phyloP scores from a whole-genome alignment of 2,329 filamentous ascomycete genomes.

The Geoglossum cookeanum region DNA sequence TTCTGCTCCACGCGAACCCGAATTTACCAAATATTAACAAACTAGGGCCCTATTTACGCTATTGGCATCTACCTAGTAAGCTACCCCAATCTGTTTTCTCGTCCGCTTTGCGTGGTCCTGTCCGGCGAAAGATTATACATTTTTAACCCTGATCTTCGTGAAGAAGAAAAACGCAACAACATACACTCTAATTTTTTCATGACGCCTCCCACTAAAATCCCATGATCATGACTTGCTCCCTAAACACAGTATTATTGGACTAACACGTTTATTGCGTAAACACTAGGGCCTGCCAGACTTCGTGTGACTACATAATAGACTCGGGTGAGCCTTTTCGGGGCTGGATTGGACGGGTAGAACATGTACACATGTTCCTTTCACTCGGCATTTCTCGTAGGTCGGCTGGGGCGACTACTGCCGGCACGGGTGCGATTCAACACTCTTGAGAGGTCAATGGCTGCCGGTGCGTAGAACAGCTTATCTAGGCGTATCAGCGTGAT shows the following conservation, averaged over 20 bases:
- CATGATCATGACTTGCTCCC: not conserved
- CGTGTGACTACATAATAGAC: not conserved
- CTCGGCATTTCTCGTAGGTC: not conserved
- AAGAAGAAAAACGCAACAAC: constrained; percentile 43
- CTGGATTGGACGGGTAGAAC: not conserved
- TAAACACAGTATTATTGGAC: not conserved
- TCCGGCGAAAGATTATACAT: constrained; percentile 37
- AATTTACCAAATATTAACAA: not conserved
- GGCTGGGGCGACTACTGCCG: not conserved
- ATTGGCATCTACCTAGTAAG: not conserved
- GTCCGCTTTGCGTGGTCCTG: constrained; percentile 7
- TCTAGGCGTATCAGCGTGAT: not conserved
- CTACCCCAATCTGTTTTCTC: not conserved
- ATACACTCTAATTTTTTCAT: constrained; percentile 55
- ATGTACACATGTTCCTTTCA: not conserved
- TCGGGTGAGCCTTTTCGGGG: not conserved
- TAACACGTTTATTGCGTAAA: not conserved
- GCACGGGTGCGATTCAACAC: not conserved
- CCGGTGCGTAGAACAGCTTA: not conserved
- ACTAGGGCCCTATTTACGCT: not conserved
- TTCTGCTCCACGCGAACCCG: not conserved
- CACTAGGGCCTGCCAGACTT: not conserved
- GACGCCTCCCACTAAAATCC: constrained; percentile 21
- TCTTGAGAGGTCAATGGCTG: not conserved
- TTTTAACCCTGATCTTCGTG: constrained; percentile 47